These are phyloP conservation scores for Penicillium frequentans DNA, from an alignment of 2,329 filamentous ascomycete species.

Conservation along the genomic window DNA sequence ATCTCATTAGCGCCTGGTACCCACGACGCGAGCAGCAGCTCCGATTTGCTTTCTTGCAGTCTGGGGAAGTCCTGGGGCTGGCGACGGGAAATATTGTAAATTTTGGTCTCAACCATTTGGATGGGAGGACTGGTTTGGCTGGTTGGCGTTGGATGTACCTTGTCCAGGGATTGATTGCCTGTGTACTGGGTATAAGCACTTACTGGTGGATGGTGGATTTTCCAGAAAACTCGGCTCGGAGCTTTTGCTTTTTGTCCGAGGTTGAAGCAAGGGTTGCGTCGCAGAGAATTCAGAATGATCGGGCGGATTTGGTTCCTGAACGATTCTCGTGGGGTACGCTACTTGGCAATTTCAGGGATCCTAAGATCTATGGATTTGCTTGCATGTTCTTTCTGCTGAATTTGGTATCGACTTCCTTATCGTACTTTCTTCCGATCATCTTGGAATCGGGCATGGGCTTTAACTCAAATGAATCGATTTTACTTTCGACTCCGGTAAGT, in stretches of 20 bases:
- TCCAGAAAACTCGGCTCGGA: conserved; percentile 59
- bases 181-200: conserved; percentile 58
- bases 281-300: conserved; percentile 59
- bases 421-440: conserved; percentile 65
- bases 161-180: conserved; percentile 63
- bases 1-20: conserved; percentile 59
- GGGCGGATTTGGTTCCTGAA: conserved; percentile 60
- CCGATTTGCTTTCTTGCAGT: conserved; percentile 65
- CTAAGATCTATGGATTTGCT: conserved; percentile 65
- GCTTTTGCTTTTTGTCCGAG: conserved; percentile 58
- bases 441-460: conserved; percentile 59
- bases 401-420: conserved; percentile 63
- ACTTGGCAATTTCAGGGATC: conserved; percentile 57
- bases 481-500: conserved; percentile 60
- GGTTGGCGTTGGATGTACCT: conserved; percentile 72
- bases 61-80: conserved; percentile 64
- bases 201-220: conserved; percentile 74
- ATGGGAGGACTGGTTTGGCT: conserved; percentile 56
- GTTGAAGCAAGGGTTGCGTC: conserved; percentile 59
- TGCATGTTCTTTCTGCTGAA: conserved; percentile 65
- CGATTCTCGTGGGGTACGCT: conserved; percentile 58
- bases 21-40: conserved; percentile 65
- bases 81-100: conserved; percentile 68
- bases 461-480: conserved; percentile 53
- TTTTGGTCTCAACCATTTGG: conserved; percentile 65